These are phyloP conservation scores for Pseudodiploospora longispora DNA, from an alignment of 2,329 filamentous ascomycete genomes.

Conservation along the genomic window DNA sequence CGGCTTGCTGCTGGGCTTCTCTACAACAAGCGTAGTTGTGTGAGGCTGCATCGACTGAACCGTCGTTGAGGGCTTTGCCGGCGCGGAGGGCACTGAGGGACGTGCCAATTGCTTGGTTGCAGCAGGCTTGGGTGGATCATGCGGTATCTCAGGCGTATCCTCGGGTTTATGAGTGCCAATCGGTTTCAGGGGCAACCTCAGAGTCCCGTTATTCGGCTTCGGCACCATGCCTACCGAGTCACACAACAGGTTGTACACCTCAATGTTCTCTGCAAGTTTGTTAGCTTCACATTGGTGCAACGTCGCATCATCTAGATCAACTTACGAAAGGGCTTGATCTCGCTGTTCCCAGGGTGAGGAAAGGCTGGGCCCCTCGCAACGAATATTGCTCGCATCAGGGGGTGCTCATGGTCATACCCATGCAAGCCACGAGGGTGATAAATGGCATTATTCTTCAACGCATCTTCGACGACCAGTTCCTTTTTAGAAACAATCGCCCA, in stretches of 20 bases:
- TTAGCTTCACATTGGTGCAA: conserved; percentile 15
- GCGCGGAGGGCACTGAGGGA: conserved; percentile 6
- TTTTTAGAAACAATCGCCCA: conserved; percentile 82
- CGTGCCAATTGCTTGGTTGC: conserved; percentile 9
- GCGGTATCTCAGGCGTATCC: conserved; percentile 39
- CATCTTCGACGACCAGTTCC: conserved; percentile 66
- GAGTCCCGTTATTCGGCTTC: conserved; percentile 77
- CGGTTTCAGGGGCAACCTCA: conserved; percentile 61
- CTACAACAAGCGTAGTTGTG: conserved; percentile 2
- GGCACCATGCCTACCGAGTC: conserved; percentile 72
- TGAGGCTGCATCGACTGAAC: conserved; percentile 10
- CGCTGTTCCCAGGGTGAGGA: conserved; percentile 73
- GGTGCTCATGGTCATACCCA: conserved; percentile 91
- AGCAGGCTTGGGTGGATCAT: conserved; percentile 31
- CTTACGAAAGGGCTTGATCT: conserved; percentile 75
- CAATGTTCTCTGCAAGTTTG: conserved; percentile 65
- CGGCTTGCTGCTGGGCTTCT: neutral
- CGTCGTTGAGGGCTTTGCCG: conserved; percentile 13
- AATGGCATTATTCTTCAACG: conserved; percentile 50
- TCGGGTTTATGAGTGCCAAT: conserved; percentile 52
- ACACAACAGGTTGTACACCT: conserved; percentile 92
- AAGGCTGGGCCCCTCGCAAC: conserved; percentile 88
- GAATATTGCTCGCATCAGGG: conserved; percentile 94
- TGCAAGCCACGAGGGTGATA: conserved; percentile 84
- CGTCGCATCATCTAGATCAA: conserved; percentile 14